A percentile compares a stretch with the other conserved stretches of the same genome.
phyloP scores from a whole-genome alignment of 768 basidiomycete species.

The Russula foetens region DNA sequence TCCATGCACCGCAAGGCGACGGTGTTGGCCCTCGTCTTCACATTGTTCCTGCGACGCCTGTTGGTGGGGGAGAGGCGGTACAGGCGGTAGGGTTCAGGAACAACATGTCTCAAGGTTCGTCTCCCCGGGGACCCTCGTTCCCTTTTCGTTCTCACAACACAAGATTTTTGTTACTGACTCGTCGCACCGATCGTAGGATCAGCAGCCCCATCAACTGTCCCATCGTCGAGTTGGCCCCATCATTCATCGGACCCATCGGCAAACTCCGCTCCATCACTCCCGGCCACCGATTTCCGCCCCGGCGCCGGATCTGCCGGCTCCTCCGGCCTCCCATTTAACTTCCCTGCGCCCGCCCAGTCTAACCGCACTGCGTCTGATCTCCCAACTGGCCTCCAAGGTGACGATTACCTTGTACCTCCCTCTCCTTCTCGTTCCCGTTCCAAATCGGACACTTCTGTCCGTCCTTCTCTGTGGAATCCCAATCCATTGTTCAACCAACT shows the following conservation, averaged over 20 bases:
- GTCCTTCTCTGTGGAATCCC: constrained; percentile 15
- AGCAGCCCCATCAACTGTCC: constrained; percentile 18
- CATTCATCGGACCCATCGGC: constrained; percentile 23
- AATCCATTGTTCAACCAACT: constrained; percentile 3
- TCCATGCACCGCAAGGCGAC: constrained; percentile 53
- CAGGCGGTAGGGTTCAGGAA: constrained; percentile 44
- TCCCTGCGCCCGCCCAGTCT: constrained; percentile 4
- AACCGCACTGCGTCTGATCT: constrained; percentile 1
- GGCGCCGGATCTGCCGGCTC: constrained; percentile 12
- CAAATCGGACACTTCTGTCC: constrained; percentile 19
- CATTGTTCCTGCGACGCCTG: constrained; percentile 78
- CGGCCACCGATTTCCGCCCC: constrained; percentile 6
- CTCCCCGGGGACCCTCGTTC: background rate
- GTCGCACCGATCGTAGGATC: constrained; percentile 17
- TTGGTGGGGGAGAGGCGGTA: constrained; percentile 46
- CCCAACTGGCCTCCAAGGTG: constrained; percentile 7
- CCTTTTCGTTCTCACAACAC: constrained; percentile 2
- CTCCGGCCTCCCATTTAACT: constrained; percentile 17
- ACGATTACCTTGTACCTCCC: constrained; percentile 18
- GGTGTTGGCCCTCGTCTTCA: constrained; percentile 56
- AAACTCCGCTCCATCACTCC: constrained; percentile 16
- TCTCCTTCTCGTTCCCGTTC: constrained; percentile 19
- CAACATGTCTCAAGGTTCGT: constrained; percentile 49
- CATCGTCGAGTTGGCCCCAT: constrained; percentile 16
- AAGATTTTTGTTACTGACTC: constrained; percentile 6